phyloP scores from a whole-genome alignment of 1,284 basidiomycete genomes.

The Ustilago nuda region DNA sequence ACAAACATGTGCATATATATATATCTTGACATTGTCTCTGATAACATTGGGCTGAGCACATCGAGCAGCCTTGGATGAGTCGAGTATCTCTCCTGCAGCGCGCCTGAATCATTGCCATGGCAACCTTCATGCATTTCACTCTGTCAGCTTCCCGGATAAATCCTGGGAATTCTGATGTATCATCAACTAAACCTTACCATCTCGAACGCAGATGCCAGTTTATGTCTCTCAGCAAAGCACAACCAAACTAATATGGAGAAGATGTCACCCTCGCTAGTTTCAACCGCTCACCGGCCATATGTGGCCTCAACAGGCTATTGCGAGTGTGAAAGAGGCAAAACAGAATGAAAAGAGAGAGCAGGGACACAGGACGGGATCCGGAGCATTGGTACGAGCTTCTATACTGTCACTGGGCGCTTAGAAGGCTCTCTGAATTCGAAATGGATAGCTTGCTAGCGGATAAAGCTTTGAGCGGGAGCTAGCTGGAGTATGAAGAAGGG shows the following conservation, averaged over 20 bases:
- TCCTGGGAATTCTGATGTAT: too few relatives aligned
- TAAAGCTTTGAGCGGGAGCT: not conserved
- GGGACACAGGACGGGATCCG: constrained; percentile 1
- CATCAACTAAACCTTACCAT: constrained; percentile 19
- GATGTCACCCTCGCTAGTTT: not conserved
- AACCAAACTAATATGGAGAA: constrained; percentile 8
- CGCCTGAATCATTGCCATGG: too few relatives aligned
- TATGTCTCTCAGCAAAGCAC: constrained; percentile 36
- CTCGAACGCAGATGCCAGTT: constrained; percentile 25
- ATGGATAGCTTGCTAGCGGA: not conserved
- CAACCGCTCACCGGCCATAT: not conserved
- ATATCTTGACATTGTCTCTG: too few relatives aligned
- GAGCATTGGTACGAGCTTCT: constrained; percentile 16
- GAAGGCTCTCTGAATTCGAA: not conserved
- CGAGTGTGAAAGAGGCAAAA: not conserved
- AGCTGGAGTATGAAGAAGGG: too few relatives aligned
- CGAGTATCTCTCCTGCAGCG: too few relatives aligned
- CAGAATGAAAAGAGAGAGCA: too few relatives aligned
- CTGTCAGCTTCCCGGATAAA: too few relatives aligned
- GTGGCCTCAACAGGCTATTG: not conserved
- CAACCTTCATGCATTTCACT: too few relatives aligned
- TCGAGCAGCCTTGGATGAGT: too few relatives aligned
- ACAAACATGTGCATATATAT: too few relatives aligned
- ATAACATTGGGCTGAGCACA: too few relatives aligned
- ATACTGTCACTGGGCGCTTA: not conserved